phyloP scores from a whole-genome alignment of 2,329 filamentous ascomycete species.

The Fusarium mundagurra region DNA sequence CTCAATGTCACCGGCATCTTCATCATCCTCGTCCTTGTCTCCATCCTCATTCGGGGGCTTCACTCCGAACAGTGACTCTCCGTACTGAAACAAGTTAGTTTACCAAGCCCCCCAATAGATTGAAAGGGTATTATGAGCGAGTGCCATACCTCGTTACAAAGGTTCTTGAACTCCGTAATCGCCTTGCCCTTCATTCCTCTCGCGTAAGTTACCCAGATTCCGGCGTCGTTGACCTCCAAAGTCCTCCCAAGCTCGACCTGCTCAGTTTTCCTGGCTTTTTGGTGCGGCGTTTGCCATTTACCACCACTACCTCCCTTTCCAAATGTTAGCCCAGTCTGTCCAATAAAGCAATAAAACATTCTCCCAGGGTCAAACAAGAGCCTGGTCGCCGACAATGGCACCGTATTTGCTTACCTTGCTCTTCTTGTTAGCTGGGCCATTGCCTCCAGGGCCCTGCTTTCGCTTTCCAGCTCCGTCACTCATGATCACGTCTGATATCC shows the following conservation, averaged over 20 bases:
- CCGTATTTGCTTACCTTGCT: constrained; percentile 50
- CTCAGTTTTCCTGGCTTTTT: constrained; percentile 59
- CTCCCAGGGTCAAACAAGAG: not conserved
- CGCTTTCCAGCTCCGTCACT: constrained; percentile 48
- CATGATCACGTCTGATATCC: constrained; percentile 38
- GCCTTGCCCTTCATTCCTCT: constrained; percentile 77
- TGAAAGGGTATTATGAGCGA: not conserved
- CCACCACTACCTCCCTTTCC: constrained; percentile 61
- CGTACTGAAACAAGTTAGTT: constrained; percentile 62
- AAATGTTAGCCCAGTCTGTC: constrained; percentile 18
- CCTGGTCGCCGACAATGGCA: not conserved
- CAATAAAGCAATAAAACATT: not conserved
- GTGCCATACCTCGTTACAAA: constrained; percentile 70
- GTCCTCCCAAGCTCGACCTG: constrained; percentile 54
- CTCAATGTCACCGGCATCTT: constrained; percentile 73
- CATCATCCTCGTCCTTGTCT: constrained; percentile 47
- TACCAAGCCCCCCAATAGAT: not conserved
- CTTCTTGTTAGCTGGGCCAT: constrained; percentile 48
- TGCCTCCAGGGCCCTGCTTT: constrained; percentile 47
- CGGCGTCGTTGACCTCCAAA: constrained; percentile 74
- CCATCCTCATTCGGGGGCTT: constrained; percentile 47
- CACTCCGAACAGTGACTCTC: constrained; percentile 68
- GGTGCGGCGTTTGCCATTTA: constrained; percentile 70
- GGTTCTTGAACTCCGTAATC: constrained; percentile 70
- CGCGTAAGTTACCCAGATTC: constrained; percentile 82